These are phyloP conservation scores for Acrocalymma vagum DNA, from an alignment of 2,329 filamentous ascomycete species.

Conservation along the genomic window DNA sequence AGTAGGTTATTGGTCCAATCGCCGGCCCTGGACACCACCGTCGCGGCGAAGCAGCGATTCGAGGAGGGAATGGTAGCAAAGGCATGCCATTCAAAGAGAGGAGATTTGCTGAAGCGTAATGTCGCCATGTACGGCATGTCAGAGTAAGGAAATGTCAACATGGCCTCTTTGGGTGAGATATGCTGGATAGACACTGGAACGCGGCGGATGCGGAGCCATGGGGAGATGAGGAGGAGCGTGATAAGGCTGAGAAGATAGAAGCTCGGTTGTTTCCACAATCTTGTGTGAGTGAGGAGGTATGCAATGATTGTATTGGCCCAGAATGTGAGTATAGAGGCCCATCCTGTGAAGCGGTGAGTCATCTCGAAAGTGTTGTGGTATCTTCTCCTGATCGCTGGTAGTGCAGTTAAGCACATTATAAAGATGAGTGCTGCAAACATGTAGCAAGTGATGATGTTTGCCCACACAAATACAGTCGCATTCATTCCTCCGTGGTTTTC, in stretches of 20 bases:
- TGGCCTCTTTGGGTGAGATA: slow-evolving; percentile 75
- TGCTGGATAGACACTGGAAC: slow-evolving; percentile 70
- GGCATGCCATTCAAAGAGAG: slow-evolving; percentile 46
- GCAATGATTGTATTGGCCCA: slow-evolving; percentile 29
- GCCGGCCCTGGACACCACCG: slow-evolving; percentile 41
- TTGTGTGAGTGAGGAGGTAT: slow-evolving; percentile 1
- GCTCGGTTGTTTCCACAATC: slow-evolving; percentile 16
- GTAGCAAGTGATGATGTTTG: slow-evolving; percentile 23
- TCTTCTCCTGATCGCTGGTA: slow-evolving; percentile 28
- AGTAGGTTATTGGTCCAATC: slow-evolving; percentile 42
- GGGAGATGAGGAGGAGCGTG: slow-evolving; percentile 72
- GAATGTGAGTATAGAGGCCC: slow-evolving; percentile 36
- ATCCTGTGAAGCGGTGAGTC: slow-evolving; percentile 46
- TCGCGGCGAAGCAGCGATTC: slow-evolving; percentile 7
- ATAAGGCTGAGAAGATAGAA: slow-evolving; percentile 75
- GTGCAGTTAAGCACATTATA: slow-evolving; percentile 32
- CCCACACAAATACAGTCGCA: slow-evolving; percentile 27
- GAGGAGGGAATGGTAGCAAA: slow-evolving; percentile 45
- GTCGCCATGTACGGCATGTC: slow-evolving; percentile 34
- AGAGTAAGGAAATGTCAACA: slow-evolving; percentile 62
- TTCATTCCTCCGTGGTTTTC: slow-evolving; percentile 14
- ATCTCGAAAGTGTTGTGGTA: slow-evolving; percentile 46
- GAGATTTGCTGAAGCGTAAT: slow-evolving; percentile 20
- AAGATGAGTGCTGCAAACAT: slow-evolving; percentile 25
- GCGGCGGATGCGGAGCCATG: slow-evolving; percentile 76